A percentile compares a stretch with the other conserved stretches of the same genome.
Evolutionary conservation across 192 early-diverging fungal genomes (phyloP).

Genomic region (Coemansia sp.): DNA sequence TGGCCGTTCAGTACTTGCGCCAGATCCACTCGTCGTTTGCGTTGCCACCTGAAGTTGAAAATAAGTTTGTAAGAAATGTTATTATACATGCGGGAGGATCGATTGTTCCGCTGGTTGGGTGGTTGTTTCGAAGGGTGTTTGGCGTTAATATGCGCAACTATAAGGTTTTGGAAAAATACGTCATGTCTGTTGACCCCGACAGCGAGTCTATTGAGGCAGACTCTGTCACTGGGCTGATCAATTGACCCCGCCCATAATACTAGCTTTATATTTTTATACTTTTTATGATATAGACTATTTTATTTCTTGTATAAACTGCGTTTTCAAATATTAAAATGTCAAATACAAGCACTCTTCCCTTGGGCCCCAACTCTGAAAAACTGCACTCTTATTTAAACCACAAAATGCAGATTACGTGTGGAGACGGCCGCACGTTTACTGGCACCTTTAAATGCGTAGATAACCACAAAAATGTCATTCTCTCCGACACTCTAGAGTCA

Average conservation of each 20-base stretch:
- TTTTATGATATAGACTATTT: no score
- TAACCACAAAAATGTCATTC: conserved; percentile 32
- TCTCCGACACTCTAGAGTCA: conserved; percentile 37
- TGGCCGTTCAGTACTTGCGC: conserved; percentile 30
- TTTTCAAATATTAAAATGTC: no score
- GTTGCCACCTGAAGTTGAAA: conserved; percentile 16
- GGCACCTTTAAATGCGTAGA: conserved; percentile 50
- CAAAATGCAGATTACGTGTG: conserved; percentile 32
- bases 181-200: conserved; percentile 14
- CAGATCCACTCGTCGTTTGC: conserved; percentile 21
- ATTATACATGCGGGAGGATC: conserved; percentile 23
- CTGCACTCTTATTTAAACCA: conserved; percentile 38
- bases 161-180: conserved; percentile 23
- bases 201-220: neutral
- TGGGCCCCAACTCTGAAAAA: conserved; percentile 8
- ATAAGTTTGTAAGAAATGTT: conserved; percentile 26
- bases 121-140: conserved; percentile 32
- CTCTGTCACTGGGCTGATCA: neutral
- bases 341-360: neutral
- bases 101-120: conserved; percentile 31
- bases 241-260: no score
- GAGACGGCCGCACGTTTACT: conserved; percentile 35
- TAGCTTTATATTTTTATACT: no score
- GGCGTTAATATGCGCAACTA: conserved; percentile 46
- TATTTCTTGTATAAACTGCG: no score